Evolutionary conservation across 2,329 filamentous ascomycete species (phyloP).

Genomic region (Cercospora citrullina): DNA sequence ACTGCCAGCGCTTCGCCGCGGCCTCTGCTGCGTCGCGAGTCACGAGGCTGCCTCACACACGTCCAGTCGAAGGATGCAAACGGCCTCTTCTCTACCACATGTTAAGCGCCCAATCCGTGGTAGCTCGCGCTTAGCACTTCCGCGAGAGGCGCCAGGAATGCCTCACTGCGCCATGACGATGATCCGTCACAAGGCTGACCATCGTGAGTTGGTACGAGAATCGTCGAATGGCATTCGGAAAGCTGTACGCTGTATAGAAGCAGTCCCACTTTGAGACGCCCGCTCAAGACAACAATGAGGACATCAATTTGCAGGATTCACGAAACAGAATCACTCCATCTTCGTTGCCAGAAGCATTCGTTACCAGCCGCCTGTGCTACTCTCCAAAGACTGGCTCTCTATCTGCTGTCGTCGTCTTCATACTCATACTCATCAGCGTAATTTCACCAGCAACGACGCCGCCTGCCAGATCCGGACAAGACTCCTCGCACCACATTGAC

Average conservation of each 20-base stretch:
- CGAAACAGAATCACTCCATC: not conserved
- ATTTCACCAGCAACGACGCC: not conserved
- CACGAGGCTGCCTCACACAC: not conserved
- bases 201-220: not conserved
- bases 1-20: not conserved
- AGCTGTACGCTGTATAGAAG: not conserved
- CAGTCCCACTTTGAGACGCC: not conserved
- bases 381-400: not conserved
- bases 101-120: constrained; percentile 9
- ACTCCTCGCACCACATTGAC: not conserved
- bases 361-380: not conserved
- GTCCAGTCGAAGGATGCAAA: not conserved
- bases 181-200: not conserved
- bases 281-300: not conserved
- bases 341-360: not conserved
- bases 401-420: not conserved
- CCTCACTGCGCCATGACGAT: not conserved
- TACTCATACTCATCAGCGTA: not conserved
- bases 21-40: not conserved
- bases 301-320: not conserved
- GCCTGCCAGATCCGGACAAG: not conserved
- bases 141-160: constrained; percentile 8
- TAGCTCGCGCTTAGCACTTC: constrained; percentile 3
- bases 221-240: not conserved
- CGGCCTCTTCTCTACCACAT: not conserved